phyloP scores from a whole-genome alignment of 2,329 filamentous ascomycete genomes.

The Aspergillus transmontanensis region DNA sequence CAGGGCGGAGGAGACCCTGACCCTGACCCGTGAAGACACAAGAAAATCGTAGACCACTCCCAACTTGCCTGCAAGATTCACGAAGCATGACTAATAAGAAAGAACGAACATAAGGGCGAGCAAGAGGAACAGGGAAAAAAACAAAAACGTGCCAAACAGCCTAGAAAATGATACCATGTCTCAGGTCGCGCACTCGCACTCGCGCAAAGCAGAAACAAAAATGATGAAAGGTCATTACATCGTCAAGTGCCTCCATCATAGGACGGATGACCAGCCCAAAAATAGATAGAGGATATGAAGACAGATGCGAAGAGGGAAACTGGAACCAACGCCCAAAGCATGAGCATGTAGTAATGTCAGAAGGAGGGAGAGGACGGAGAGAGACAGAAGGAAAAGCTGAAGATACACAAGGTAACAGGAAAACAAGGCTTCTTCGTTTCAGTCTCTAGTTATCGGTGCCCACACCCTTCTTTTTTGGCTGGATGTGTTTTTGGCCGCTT shows the following conservation, averaged over 20 bases:
- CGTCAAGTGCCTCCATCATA: slow-evolving; percentile 27
- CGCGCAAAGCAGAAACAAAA: background rate
- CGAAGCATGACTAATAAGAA: background rate
- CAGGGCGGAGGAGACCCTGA: background rate
- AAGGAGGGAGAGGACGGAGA: slow-evolving; percentile 11
- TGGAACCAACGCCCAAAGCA: slow-evolving; percentile 6
- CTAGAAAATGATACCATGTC: background rate
- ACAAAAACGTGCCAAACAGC: slow-evolving; percentile 10
- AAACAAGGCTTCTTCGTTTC: slow-evolving; percentile 13
- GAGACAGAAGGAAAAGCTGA: slow-evolving; percentile 11
- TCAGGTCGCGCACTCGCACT: background rate
- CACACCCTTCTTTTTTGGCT: slow-evolving; percentile 44
- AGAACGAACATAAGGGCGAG: background rate
- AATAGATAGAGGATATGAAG: slow-evolving; percentile 13
- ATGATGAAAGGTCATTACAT: slow-evolving; percentile 31
- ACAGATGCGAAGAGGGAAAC: slow-evolving; percentile 15
- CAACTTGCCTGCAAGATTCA: background rate
- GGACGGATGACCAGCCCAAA: slow-evolving; percentile 9
- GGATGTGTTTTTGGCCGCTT: slow-evolving; percentile 38
- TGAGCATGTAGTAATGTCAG: background rate
- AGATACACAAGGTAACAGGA: slow-evolving; percentile 5
- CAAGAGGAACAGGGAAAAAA: slow-evolving; percentile 5
- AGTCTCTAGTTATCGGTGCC: slow-evolving; percentile 32
- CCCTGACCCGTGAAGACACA: background rate
- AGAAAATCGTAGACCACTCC: background rate